Base-by-base conservation (phyloP, 768 basidiomycete genomes). In the Agaricus blazei region DNA sequence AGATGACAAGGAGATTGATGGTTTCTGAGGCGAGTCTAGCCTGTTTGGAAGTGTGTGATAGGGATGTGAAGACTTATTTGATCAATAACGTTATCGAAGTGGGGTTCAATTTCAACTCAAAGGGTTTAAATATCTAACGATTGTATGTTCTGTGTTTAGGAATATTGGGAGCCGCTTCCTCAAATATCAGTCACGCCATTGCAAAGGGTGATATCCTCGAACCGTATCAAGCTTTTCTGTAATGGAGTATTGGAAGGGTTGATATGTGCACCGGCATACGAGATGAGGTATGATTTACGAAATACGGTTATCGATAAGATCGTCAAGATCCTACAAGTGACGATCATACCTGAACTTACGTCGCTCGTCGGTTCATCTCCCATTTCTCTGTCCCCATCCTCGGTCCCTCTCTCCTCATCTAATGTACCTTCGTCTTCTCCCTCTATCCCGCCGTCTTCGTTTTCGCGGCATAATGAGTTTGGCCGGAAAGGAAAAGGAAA, bases 11-110 rank as follows among this genome's bases (percentile, higher is more conserved):
- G 38, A 68, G 67, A 12, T 65, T 69, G 8, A 58, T 80, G 9
- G 65, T 82, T 9, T 59, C 79, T 24, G 78, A 82, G 41, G 74
- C 75, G 7, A 63, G 85, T n/a, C 66, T 76, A 3, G 68, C 69
- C 19, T 84, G 81, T 60, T 63, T 85, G 28, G 81, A 83, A 60
- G 71, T 77, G 38, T 78, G 76, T 31, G 64, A 71, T 3, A 67
- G 75, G 23, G 66, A 67, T 0, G 69, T 70, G n/a, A 74, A 80
- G 12, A 66, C 74, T 12, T 29, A 48, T 9, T 28, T 29, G 15
- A 28, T n/a, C 27, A 48, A 28, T 14, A 9, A 48, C n/a, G 48
- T 23, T 38, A 29, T 48, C 26, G 48, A 29, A n/a, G 46, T 48
- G 27, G 9, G 29, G 27, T n/a, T n/a, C 28, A 9, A 11, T 29